These are phyloP conservation scores for Hymenoscyphus infarciens DNA, from an alignment of 2,329 filamentous ascomycete genomes.

Conservation along the genomic window DNA sequence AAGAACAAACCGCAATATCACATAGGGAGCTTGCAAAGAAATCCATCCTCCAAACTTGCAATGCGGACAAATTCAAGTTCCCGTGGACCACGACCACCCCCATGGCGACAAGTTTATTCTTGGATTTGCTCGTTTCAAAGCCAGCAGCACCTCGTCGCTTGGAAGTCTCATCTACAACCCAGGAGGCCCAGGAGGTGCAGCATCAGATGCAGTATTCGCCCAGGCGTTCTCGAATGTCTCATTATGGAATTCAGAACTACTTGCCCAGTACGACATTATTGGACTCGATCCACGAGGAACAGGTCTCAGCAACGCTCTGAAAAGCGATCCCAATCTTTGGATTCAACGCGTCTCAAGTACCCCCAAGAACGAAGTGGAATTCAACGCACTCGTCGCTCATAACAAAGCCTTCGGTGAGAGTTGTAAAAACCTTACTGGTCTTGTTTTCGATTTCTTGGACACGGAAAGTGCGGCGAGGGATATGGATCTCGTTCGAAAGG, in stretches of 20 bases:
- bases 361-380: constrained; percentile 39
- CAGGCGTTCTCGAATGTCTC: constrained; percentile 27
- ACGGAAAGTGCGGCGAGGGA: constrained; percentile 33
- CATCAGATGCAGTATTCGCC: constrained; percentile 28
- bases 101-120: constrained; percentile 32
- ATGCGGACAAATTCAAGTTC: constrained; percentile 25
- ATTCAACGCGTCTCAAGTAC: constrained; percentile 38
- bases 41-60: constrained; percentile 3
- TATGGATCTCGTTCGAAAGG: constrained; percentile 35
- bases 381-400: constrained; percentile 37
- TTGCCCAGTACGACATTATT: constrained; percentile 37
- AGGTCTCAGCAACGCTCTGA: constrained; percentile 39
- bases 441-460: constrained; percentile 42
- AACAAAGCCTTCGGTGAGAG: constrained; percentile 40
- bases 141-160: constrained; percentile 19
- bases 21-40: constrained; percentile 4
- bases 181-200: constrained; percentile 39
- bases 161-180: constrained; percentile 43
- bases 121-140: constrained; percentile 27
- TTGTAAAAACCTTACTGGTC: constrained; percentile 40
- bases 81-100: constrained; percentile 35
- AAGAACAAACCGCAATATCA: not conserved
- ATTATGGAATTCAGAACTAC: not conserved
- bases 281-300: constrained; percentile 44
- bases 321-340: constrained; percentile 39